These are phyloP conservation scores for Hippophae rhamnoides DNA, from an alignment of 306 rosid genomes.

Conservation along the genomic window DNA sequence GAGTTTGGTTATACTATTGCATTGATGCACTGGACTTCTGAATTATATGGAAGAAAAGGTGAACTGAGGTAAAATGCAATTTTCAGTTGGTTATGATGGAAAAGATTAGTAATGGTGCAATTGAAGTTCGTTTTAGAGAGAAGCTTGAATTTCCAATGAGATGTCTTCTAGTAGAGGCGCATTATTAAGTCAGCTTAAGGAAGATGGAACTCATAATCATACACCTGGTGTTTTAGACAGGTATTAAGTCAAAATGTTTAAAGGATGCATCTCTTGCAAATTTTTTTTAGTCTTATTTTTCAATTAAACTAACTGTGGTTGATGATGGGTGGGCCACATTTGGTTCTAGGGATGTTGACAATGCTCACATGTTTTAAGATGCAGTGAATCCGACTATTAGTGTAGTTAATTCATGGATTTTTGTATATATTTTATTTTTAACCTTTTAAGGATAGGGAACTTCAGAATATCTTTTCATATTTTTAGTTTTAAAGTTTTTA, in stretches of 20 bases:
- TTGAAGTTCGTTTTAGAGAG: conserved; percentile 16
- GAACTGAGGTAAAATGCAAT: conserved; percentile 27
- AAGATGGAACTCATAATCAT: conserved; percentile 16
- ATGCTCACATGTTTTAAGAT: too few species aligned
- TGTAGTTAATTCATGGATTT: too few species aligned
- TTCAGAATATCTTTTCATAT: too few species aligned
- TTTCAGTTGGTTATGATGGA: conserved; percentile 18
- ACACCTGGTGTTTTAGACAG: conserved; percentile 20
- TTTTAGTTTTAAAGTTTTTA: too few species aligned
- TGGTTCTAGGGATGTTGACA: too few species aligned
- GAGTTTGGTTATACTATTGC: too few species aligned
- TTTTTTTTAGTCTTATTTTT: background rate
- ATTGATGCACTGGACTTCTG: background rate
- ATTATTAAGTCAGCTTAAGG: conserved; percentile 18
- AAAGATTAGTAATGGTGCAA: conserved; percentile 7
- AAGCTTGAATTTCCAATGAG: conserved; percentile 19
- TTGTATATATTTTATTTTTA: too few species aligned
- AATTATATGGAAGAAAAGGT: background rate
- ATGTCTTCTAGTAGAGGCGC: conserved; percentile 35
- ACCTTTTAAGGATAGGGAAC: too few species aligned
- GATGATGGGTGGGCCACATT: background rate
- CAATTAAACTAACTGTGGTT: conserved; percentile 2
- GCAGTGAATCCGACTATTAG: background rate
- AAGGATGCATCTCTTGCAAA: background rate
- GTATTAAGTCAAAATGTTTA: conserved; percentile 7